Evolutionary conservation across 192 early-diverging fungal species (phyloP), one percentile per base, ranked within the genome.

Genomic region (Gonapodya prolifera): DNA sequence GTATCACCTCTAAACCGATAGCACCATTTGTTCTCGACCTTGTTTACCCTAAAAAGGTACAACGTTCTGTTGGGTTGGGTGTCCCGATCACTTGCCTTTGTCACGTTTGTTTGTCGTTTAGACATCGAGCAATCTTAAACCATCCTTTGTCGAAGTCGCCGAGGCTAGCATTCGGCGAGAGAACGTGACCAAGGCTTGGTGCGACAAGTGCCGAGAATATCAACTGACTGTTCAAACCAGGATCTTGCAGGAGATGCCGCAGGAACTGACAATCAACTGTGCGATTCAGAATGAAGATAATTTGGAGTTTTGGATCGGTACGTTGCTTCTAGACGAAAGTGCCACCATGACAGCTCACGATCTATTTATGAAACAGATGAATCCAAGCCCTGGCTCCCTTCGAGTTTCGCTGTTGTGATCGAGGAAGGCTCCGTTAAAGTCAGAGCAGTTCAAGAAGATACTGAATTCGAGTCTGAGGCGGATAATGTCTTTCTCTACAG

Each of bases 11-110:
- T 18, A 81, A 92, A 45, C 86, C 91, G 28, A 91, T 88, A 0
- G 87, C 86, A 23, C 91, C 91, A 23, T 96, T 94, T 84, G 91
- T 96, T 1, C 80, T 96, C 8, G 97, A 99, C 80, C 82, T 99
- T 36, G 85, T 87, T 13, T 92, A 93, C 81, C 91, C 92, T 17
- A 88, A 90, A 77, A 85, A 87, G 76, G 78, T 81, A 86, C 1
- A 76, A 33, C 1, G 1, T 70, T 78, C 28, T 1, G 34, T 31
- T 30, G 1, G n/a, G n/a, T n/a, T n/a, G n/a, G n/a, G n/a, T n/a
- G n/a, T n/a, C n/a, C n/a, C n/a, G 83, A 61, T 76, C 33, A 77
- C 81, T 28, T 8, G 17, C 33, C 2, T 69, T 80, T 76, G 31
- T 2, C 28, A 0, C 32, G 74, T 81, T 77, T 77, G 70, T 82